phyloP scores from a whole-genome alignment of 441 rosid species.

The Adansonia rubrostipa region DNA sequence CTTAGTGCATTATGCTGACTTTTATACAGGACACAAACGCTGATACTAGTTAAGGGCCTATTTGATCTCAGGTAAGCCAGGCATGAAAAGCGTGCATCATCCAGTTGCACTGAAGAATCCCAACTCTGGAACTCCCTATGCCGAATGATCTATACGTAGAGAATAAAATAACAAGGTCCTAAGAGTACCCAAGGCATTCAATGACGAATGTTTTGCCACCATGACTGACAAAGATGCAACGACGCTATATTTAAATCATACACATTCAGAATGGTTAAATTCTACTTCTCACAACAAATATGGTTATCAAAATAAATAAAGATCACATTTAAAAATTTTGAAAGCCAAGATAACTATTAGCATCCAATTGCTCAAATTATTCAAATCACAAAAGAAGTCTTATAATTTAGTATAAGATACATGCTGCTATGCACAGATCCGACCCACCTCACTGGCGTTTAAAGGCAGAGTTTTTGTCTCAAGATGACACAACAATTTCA shows the following conservation, averaged over 20 bases:
- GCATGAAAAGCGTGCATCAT: background rate
- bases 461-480: conserved; percentile 36
- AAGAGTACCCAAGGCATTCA: background rate
- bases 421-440: conserved; percentile 34
- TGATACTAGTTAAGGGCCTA: background rate
- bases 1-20: no score
- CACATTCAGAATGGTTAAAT: background rate
- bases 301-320: background rate
- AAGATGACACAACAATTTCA: conserved; percentile 38
- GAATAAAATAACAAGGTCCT: background rate
- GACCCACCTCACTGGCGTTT: conserved; percentile 28
- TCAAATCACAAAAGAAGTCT: conserved; percentile 26
- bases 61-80: background rate
- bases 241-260: background rate
- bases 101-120: background rate
- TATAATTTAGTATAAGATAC: conserved; percentile 29
- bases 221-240: background rate
- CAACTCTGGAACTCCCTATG: background rate
- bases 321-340: conserved; percentile 10
- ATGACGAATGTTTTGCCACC: background rate
- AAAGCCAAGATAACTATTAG: conserved; percentile 18
- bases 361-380: conserved; percentile 32
- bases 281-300: background rate
- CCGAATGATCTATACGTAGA: background rate
- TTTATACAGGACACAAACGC: no score